Conservation (phyloP, 2,329 filamentous ascomycete species). For the Uncinocarpus reesii region DNA sequence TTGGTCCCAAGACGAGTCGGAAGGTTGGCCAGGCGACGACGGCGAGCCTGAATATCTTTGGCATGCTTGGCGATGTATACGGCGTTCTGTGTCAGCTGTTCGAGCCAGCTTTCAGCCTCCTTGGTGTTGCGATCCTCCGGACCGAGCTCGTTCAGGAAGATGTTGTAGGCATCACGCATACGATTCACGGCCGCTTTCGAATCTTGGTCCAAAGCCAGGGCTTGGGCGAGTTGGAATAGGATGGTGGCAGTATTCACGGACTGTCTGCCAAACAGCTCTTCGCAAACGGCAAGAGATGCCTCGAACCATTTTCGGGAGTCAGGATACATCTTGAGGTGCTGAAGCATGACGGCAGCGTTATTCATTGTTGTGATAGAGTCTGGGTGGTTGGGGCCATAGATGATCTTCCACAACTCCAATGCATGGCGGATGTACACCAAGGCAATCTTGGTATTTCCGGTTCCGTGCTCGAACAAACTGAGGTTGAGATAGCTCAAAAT, state of each 20-base stretch:
- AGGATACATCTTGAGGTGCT: conserved; percentile 86
- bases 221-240: conserved; percentile 93
- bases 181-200: conserved; percentile 80
- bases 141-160: conserved; percentile 80
- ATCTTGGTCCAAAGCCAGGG: conserved; percentile 88
- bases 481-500: conserved; percentile 93
- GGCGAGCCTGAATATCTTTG: conserved; percentile 69
- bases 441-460: conserved; percentile 80
- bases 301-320: conserved; percentile 97
- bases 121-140: conserved; percentile 93
- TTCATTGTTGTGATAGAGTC: conserved; percentile 98
- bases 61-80: conserved; percentile 89
- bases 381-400: conserved; percentile 86
- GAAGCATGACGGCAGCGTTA: conserved; percentile 97
- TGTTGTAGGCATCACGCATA: conserved; percentile 95
- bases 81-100: conserved; percentile 90
- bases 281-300: conserved; percentile 77
- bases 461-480: conserved; percentile 84
- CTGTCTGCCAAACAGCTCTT: conserved; percentile 76
- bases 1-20: conserved; percentile 51
- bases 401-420: conserved; percentile 89
- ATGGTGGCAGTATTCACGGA: conserved; percentile 91
- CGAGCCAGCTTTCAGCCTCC: conserved; percentile 92
- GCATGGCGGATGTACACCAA: conserved; percentile 84
- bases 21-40: conserved; percentile 61